Evolutionary conservation across 1,284 basidiomycete genomes (phyloP), one percentile per base, ranked within the genome.

Genomic region (Cutaneotrichosporon cutaneum): DNA sequence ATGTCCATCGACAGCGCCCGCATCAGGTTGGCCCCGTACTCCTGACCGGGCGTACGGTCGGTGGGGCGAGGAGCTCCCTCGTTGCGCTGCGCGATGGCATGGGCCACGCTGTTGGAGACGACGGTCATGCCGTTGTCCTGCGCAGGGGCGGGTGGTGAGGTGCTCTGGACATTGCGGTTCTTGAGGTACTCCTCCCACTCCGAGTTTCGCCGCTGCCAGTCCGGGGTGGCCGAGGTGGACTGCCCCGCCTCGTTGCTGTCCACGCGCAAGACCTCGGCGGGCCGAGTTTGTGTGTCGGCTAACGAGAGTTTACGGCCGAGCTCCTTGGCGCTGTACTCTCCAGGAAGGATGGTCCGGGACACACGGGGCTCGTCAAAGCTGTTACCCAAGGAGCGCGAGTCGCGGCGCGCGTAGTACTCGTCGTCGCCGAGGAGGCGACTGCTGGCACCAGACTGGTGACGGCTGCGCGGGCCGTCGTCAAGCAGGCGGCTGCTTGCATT

Each of bases 181-280:
- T 66, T 60, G 9, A 76, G 53, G 50, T 80, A 79, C 24, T 63
- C 47, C 14, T 78, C 71, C 74, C 76, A 79, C 30, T 78, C 76
- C 18, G 68, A 32, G 26, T 56, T 33, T 45, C 52, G 44, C 3
- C 24, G 22, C 45, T 51, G 42, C 54, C 44, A 51, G 27, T 44
- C 57, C 8, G 26, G 26, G 4, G 3, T 14, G 26, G 50, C 42
- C 18, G 21, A 6, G 36, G 50, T 27, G 14, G 22, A 30, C 9
- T 16, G 30, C 22, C 18, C 32, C 24, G 16, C 18, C 13, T 39
- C 32, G 13, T 18, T 26, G 14, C 36, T 35, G 21, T 22, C 33
- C 39, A 42, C 39, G 3, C 39, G 39, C 16, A 42, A 6, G 39
- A 18, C 39, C 18, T 42, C 39, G 18, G 39, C 18, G n/a, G 39